Base-by-base conservation (phyloP, 139 green algal species). In the Chlamydomonas sphaeroides region DNA sequence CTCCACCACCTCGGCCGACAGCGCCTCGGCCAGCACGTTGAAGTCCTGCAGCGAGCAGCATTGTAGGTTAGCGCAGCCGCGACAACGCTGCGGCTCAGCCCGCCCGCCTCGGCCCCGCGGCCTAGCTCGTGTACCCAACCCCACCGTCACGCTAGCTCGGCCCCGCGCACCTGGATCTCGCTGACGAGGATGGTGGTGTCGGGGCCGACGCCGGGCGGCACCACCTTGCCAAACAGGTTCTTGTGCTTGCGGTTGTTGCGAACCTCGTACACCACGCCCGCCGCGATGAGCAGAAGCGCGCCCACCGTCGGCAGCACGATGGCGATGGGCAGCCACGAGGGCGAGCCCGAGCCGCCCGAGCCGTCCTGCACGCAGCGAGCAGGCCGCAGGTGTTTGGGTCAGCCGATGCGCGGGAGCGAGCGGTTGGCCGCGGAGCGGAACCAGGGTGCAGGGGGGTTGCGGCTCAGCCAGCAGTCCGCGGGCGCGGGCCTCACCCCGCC, bases 171-270 rank as follows among this genome's bases (percentile, higher is more conserved):
- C 83, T 87, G 83, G 5, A 87, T 65, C 57, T 83, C 68, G 35
- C 32, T 72, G 57, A 84, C 67, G 0, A 87, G 57, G 28, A 87
- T 79, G 66, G 83, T 81, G 51, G 83, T 87, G 38, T 84, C 75
- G n/a, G 75, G 56, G 18, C 63, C 66, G 33, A 84, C 26, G n/a
- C 56, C 57, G 15, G 83, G 83, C 74, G 83, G 83, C 68, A 84
- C 53, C 42, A 87, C 83, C 48, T 79, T 79, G 75, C 83, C 83
- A 32, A 87, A 79, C 48, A 87, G 56, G 66, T 87, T 78, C 67
- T 87, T 84, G 83, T 84, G 83, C 75, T 87, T 79, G 66, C 74
- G 75, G 38, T 84, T 87, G 75, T 87, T 87, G 82, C 82, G 82
- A 30, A 87, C 68, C 57, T 83, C 66, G 66, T 84, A 87, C 73